A percentile compares a stretch with the other conserved stretches of the same genome.
Conservation (phyloP, 2,329 filamentous ascomycete genomes). For the Stagonosporopsis cucurbitacearum region DNA sequence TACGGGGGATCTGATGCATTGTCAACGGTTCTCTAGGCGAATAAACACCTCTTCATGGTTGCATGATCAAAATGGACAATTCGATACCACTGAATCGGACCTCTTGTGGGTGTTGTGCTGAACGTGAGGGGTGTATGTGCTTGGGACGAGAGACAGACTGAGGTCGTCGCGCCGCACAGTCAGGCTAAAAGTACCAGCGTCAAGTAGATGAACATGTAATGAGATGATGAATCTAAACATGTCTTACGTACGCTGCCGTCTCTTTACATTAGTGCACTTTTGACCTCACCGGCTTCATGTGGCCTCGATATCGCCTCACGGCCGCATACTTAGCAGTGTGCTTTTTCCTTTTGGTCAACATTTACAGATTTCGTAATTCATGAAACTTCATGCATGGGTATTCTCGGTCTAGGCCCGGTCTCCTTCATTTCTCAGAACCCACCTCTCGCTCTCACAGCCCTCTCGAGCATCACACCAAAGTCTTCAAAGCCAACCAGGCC, state of each 20-base stretch:
- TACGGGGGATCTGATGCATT: constrained; percentile 44
- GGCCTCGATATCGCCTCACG: not conserved
- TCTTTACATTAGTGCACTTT: not conserved
- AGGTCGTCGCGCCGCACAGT: constrained; percentile 4
- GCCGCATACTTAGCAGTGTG: not conserved
- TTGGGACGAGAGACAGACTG: constrained; percentile 3
- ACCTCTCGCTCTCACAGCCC: constrained; percentile 36
- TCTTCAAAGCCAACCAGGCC: constrained; percentile 47
- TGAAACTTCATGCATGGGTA: constrained; percentile 1
- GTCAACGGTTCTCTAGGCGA: constrained; percentile 49
- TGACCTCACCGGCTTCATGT: not conserved
- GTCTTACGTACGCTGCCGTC: not conserved
- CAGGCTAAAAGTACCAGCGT: constrained; percentile 12
- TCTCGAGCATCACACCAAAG: constrained; percentile 50
- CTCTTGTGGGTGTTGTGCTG: constrained; percentile 13
- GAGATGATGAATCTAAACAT: constrained; percentile 20
- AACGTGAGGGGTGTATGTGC: constrained; percentile 20
- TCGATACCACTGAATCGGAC: constrained; percentile 36
- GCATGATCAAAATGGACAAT: constrained; percentile 49
- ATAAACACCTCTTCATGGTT: constrained; percentile 49
- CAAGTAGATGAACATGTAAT: constrained; percentile 15
- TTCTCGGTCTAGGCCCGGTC: constrained; percentile 1
- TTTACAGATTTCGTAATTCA: not conserved
- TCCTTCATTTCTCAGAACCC: constrained; percentile 7
- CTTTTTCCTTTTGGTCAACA: not conserved